Evolutionary conservation across 345 rosid species (phyloP).

Genomic region (Gossypium sturtianum): DNA sequence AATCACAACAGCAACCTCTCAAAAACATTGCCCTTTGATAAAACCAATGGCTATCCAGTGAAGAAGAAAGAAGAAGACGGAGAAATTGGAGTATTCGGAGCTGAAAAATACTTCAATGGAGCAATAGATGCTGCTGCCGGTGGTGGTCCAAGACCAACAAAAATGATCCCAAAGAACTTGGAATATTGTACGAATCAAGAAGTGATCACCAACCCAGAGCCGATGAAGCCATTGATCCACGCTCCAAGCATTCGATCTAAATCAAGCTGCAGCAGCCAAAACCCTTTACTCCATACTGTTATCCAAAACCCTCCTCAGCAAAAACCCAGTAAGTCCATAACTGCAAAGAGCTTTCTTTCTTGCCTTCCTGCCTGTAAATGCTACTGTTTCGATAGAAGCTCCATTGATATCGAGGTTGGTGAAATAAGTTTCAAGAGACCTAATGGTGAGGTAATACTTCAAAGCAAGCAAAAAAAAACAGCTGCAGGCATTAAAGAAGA

Average conservation of each 20-base stretch:
- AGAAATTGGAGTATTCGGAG: slow-evolving; percentile 76
- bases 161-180: slow-evolving; percentile 14
- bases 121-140: slow-evolving; percentile 27
- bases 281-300: slow-evolving; percentile 25
- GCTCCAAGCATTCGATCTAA: slow-evolving; percentile 49
- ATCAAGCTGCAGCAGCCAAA: slow-evolving; percentile 66
- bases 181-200: slow-evolving; percentile 12
- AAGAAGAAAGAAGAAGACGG: slow-evolving; percentile 47
- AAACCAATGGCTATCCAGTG: slow-evolving; percentile 17
- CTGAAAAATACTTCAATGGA: slow-evolving; percentile 81
- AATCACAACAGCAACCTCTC: slow-evolving; percentile 17
- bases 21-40: slow-evolving; percentile 25
- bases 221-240: slow-evolving; percentile 24
- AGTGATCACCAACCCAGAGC: slow-evolving; percentile 3
- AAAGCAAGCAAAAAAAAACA: slow-evolving; percentile 12
- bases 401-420: slow-evolving; percentile 43
- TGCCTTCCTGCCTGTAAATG: slow-evolving; percentile 52
- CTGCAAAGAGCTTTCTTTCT: slow-evolving; percentile 46
- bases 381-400: slow-evolving; percentile 44
- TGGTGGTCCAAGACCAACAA: slow-evolving; percentile 31
- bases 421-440: slow-evolving; percentile 36
- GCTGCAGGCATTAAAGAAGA: slow-evolving; percentile 17
- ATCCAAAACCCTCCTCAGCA: slow-evolving; percentile 8
- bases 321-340: slow-evolving; percentile 23
- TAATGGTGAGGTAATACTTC: slow-evolving; percentile 13